Base-by-base conservation (phyloP, 129 eudicot species). In the Flaveria ramosissima region DNA sequence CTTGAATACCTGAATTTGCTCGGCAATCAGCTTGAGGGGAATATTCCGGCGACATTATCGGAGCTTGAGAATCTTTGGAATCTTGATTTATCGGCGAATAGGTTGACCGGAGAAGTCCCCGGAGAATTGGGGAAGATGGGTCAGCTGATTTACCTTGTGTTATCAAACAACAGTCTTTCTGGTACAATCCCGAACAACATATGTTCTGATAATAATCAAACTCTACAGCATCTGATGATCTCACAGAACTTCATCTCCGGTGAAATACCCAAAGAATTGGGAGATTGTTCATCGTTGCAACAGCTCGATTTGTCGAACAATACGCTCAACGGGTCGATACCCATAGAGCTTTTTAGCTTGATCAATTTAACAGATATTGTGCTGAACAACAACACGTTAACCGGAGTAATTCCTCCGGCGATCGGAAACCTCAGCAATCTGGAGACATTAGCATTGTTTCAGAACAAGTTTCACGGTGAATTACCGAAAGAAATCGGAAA, bases 271-370 rank as follows among this genome's bases (percentile, higher is more conserved):
- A 77, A 47, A 51, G 90, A 89, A 63, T 69, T 94, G 78, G 84
- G 83, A 61, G 86, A 82, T 2, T 94, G 99, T 72, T 42, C 52
- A 48, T 51, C 86, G 3, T 70, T 94, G 21, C 55, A 84, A 82
- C 88, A 78, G 76, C 89, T 94, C 10, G 97, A 94, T 83, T 94
- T 94, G 90, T 91, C 97, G 9, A 91, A 91, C 14, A 94, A 91
- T 73, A 91, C 96, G 4, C 90, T 94, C 52, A 83, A 84, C 43
- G 99, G 98, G 6, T 76, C 88, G 9, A 86, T 94, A 17, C 99
- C 98, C 3, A 9, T 63, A 2, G 92, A 91, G 83, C 68, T 94
- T 66, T 94, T 71, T 24, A 83, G 77, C 67, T 62, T 94, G 67
- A 71, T 72, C 50, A 83, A 75, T 36, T 75, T 94, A 66, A 94